Percentiles rank a stretch among this genome's conserved stretches.
Conservation (phyloP, 208 protist genomes). For the Crithidia expoeki region DNA sequence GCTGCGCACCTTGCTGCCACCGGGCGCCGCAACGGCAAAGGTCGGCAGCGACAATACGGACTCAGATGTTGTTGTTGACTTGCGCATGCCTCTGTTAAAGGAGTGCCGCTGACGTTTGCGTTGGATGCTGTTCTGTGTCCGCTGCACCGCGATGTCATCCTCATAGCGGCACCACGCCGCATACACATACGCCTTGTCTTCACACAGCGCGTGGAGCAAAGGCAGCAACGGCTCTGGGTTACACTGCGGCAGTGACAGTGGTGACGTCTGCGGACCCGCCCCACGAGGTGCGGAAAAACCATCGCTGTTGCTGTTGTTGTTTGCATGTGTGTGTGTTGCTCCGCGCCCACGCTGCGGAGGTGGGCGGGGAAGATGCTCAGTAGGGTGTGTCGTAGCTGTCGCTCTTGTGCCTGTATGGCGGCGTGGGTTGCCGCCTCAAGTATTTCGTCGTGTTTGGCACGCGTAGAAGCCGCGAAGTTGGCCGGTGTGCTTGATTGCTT, state of each 20-base stretch:
- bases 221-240: slow-evolving; percentile 27
- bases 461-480: background rate
- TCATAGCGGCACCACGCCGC: slow-evolving; percentile 56
- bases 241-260: background rate
- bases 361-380: slow-evolving; percentile 33
- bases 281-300: too few species aligned
- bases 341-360: slow-evolving; percentile 4
- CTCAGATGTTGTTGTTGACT: background rate
- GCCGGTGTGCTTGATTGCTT: background rate
- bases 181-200: slow-evolving; percentile 52
- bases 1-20: too few species aligned
- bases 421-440: background rate
- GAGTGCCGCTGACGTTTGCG: slow-evolving; percentile 33
- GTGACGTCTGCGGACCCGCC: background rate
- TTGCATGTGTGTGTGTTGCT: background rate
- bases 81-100: slow-evolving; percentile 16
- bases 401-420: slow-evolving; percentile 26
- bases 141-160: slow-evolving; percentile 38
- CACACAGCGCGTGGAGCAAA: slow-evolving; percentile 46
- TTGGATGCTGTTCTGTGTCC: slow-evolving; percentile 30
- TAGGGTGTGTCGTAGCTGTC: slow-evolving; percentile 34
- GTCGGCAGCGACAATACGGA: too few species aligned
- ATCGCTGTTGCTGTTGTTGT: too few species aligned
- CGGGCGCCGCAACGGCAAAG: too few species aligned
- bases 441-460: slow-evolving; percentile 2